phyloP scores from a whole-genome alignment of 2,329 filamentous ascomycete genomes.

The Pseudonectria buxi region DNA sequence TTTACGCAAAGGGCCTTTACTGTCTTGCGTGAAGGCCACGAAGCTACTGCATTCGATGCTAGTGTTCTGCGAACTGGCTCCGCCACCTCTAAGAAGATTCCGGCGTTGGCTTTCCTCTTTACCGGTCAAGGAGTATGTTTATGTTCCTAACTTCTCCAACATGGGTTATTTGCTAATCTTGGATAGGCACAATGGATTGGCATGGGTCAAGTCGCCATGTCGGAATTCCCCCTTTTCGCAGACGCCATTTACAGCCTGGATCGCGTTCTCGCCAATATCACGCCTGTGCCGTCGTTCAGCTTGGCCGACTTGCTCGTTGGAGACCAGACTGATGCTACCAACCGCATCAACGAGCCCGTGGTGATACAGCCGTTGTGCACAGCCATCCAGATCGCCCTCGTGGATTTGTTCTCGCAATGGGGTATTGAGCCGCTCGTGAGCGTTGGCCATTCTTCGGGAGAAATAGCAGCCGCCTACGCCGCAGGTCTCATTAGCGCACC shows the following conservation, averaged over 20 bases:
- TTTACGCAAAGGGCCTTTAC: background rate
- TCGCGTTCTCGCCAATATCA: no score
- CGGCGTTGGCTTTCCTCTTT: constrained; percentile 10
- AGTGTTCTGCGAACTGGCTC: no score
- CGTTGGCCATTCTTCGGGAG: constrained; percentile 13
- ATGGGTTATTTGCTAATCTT: no score
- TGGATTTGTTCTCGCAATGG: constrained; percentile 19
- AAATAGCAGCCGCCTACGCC: constrained; percentile 12
- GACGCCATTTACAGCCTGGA: no score
- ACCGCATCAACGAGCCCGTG: constrained; percentile 28
- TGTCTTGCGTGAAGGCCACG: no score
- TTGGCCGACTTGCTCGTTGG: no score
- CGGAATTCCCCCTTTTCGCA: constrained; percentile 15
- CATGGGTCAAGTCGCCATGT: constrained; percentile 13
- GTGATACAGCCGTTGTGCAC: constrained; percentile 31
- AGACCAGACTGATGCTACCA: no score
- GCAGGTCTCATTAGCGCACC: constrained; percentile 6
- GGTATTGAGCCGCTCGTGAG: constrained; percentile 4
- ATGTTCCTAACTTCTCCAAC: no score
- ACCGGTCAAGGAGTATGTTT: constrained; percentile 22
- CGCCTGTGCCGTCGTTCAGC: no score
- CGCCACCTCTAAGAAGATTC: no score
- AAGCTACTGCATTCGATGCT: no score
- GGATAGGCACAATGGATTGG: constrained; percentile 16
- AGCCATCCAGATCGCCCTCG: constrained; percentile 28